phyloP scores from a whole-genome alignment of 2,329 filamentous ascomycete species.

The Hypomyces perniciosus region DNA sequence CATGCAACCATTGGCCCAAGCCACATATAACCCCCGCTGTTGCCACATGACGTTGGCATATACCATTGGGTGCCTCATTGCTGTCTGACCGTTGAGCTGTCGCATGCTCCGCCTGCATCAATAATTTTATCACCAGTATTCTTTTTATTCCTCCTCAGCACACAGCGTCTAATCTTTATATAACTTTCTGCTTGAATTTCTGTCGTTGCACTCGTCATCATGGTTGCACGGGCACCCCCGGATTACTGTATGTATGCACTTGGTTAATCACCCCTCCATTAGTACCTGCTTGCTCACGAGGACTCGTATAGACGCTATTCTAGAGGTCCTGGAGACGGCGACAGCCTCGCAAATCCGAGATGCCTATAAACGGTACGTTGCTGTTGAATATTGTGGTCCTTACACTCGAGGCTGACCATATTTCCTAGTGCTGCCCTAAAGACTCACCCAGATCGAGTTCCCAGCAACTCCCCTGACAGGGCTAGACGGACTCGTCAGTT shows the following conservation, averaged over 20 bases:
- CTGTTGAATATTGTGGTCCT: neutral
- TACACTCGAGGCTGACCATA: neutral
- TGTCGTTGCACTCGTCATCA: constrained; percentile 17
- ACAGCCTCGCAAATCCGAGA: constrained; percentile 79
- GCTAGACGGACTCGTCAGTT: constrained; percentile 76
- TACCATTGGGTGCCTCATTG: constrained; percentile 3
- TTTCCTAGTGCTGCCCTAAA: constrained; percentile 71
- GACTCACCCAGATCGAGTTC: constrained; percentile 87
- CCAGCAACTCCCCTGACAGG: constrained; percentile 77
- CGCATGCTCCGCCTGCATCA: neutral
- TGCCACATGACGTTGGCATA: constrained; percentile 39
- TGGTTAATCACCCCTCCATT: neutral
- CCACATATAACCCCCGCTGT: constrained; percentile 21
- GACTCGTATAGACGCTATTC: constrained; percentile 55
- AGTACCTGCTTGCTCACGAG: neutral
- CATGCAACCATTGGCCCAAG: constrained; percentile 11
- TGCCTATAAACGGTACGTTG: constrained; percentile 78
- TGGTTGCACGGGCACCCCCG: constrained; percentile 39
- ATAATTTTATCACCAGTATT: neutral
- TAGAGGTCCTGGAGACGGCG: constrained; percentile 68
- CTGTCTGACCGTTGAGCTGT: no score
- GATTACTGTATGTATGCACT: constrained; percentile 49
- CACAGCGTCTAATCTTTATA: constrained; percentile 1
- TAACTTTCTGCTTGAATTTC: neutral
- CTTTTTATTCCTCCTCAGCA: neutral